These are phyloP conservation scores for Alternaria conjuncta DNA, from an alignment of 2,329 filamentous ascomycete genomes.

Conservation along the genomic window DNA sequence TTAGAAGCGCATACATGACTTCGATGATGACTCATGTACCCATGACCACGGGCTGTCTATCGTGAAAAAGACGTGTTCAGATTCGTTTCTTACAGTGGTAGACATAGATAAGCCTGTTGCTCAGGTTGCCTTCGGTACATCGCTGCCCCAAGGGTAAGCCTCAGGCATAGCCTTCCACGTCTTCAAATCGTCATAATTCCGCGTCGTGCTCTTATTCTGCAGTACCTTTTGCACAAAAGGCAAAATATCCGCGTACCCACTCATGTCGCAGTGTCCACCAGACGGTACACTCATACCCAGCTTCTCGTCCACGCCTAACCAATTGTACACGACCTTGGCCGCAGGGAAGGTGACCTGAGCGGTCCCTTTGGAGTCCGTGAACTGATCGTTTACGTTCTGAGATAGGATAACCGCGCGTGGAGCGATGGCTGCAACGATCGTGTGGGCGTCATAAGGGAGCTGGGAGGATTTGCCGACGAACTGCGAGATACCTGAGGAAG, in stretches of 20 bases:
- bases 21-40: background rate
- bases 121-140: background rate
- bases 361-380: constrained; percentile 58
- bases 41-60: background rate
- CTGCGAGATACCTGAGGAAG: constrained; percentile 40
- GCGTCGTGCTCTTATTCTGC: constrained; percentile 54
- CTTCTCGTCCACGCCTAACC: constrained; percentile 37
- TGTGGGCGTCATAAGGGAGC: constrained; percentile 46
- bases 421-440: constrained; percentile 45
- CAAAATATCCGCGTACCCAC: constrained; percentile 56
- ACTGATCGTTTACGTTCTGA: constrained; percentile 51
- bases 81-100: background rate
- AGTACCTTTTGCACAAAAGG: constrained; percentile 59
- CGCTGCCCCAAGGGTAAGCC: constrained; percentile 54
- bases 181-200: constrained; percentile 55
- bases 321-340: constrained; percentile 44
- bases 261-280: constrained; percentile 59
- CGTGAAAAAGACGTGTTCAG: background rate
- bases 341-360: constrained; percentile 45
- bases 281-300: constrained; percentile 57
- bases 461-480: constrained; percentile 41
- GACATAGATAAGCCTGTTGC: background rate
- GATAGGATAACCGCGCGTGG: constrained; percentile 44
- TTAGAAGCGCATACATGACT: background rate
- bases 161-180: constrained; percentile 55